phyloP scores from a whole-genome alignment of 1,284 basidiomycete genomes.

The Pseudomicrostroma phylloplanum region DNA sequence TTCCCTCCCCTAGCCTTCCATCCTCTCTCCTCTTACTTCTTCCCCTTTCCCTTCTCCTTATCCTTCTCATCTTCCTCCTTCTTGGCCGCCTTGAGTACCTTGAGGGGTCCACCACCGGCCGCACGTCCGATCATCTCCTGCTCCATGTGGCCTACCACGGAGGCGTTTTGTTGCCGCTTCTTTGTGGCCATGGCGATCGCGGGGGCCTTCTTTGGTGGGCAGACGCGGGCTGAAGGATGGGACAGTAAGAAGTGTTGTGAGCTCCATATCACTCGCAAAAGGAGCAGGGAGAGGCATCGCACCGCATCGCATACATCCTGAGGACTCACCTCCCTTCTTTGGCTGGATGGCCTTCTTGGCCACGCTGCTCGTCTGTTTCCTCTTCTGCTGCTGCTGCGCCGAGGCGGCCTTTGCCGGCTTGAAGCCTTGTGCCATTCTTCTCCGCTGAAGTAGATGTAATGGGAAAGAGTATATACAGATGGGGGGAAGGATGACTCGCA shows the following conservation, averaged over 20 bases:
- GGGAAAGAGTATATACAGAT: no score
- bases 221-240: background rate
- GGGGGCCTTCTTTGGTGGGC: background rate
- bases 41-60: background rate
- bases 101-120: constrained; percentile 2
- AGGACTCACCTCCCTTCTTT: constrained; percentile 7
- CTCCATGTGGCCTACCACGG: background rate
- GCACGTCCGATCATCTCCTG: constrained; percentile 5
- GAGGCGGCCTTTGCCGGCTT: background rate
- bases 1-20: no score
- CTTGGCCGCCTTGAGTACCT: background rate
- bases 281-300: no score
- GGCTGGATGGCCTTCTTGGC: constrained; percentile 4
- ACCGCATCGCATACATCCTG: no score
- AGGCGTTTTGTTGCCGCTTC: constrained; percentile 5
- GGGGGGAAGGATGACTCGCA: no score
- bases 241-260: background rate
- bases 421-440: constrained; percentile 8
- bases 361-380: background rate
- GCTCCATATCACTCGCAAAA: background rate
- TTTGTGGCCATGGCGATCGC: background rate
- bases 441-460: no score
- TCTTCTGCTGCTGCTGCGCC: no score
- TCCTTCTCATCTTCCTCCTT: constrained; percentile 2
- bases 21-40: background rate